Evolutionary conservation across 1,139 yeast genomes (phyloP).

Genomic region (Kurtzmaniella quercitrusa): DNA sequence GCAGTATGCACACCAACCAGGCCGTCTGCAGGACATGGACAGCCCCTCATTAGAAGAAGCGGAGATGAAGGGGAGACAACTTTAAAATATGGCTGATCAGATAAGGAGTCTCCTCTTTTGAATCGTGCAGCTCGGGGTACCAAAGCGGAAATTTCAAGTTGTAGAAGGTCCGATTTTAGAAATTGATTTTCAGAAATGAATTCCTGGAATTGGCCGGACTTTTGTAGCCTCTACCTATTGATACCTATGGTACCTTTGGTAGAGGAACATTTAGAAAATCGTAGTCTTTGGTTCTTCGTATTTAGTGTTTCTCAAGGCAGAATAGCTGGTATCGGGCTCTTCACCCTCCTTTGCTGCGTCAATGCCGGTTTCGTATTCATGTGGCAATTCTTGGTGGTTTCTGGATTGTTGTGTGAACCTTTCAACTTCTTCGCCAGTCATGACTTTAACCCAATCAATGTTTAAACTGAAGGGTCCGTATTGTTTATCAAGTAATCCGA

Average conservation of each 20-base stretch:
- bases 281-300: slow-evolving; percentile 31
- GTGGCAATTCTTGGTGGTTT: slow-evolving; percentile 12
- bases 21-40: neutral
- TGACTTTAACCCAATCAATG: slow-evolving; percentile 70
- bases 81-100: neutral
- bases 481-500: slow-evolving; percentile 75
- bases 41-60: neutral
- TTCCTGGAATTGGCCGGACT: no score
- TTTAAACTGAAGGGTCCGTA: slow-evolving; percentile 73
- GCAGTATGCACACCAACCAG: neutral
- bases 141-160: neutral
- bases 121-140: neutral
- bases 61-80: neutral
- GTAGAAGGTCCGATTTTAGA: no score
- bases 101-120: neutral
- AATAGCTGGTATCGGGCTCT: neutral
- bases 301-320: slow-evolving; percentile 18
- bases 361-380: slow-evolving; percentile 1
- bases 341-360: slow-evolving; percentile 10
- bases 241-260: no score
- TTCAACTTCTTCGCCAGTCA: slow-evolving; percentile 52
- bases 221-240: no score
- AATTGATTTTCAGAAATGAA: no score
- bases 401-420: slow-evolving; percentile 32
- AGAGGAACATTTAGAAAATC: slow-evolving; percentile 26